phyloP scores from a whole-genome alignment of 352 stramenopile species.

The Thraustochytrium striatum region DNA sequence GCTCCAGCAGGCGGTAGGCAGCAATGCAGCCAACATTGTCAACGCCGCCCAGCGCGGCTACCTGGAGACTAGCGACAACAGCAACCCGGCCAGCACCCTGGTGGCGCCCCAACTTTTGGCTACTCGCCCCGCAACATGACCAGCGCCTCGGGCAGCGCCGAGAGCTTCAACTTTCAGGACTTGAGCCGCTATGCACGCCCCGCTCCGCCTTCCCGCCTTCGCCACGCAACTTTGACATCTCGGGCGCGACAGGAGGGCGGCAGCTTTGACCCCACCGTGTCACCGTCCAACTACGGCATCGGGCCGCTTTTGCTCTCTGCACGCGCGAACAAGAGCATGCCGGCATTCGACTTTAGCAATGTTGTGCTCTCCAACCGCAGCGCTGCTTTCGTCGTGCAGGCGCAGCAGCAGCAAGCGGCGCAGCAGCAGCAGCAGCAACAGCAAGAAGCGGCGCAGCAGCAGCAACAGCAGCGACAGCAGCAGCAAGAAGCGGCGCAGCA shows the following conservation, averaged over 20 bases:
- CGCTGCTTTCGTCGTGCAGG: not conserved
- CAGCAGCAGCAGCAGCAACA: not conserved
- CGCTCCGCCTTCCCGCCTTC: not conserved
- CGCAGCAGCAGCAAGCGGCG: not conserved
- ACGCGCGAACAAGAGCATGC: not conserved
- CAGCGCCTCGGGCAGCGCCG: not conserved
- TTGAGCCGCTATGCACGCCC: not conserved
- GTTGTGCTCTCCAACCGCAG: not conserved
- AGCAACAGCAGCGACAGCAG: constrained; percentile 1
- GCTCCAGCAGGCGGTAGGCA: not conserved
- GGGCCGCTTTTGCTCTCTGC: not conserved
- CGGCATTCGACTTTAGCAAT: not conserved
- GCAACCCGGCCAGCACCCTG: not conserved
- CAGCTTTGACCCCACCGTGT: not conserved
- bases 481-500: not conserved
- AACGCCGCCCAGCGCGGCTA: not conserved
- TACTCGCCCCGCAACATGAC: not conserved
- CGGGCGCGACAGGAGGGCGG: not conserved
- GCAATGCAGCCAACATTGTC: not conserved
- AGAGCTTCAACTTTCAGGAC: not conserved
- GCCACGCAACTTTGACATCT: not conserved
- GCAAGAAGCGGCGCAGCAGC: not conserved
- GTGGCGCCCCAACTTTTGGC: not conserved
- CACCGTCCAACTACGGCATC: not conserved
- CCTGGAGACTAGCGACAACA: not conserved